These are phyloP conservation scores for Aspergillus pseudoglaucus DNA, from an alignment of 2,329 filamentous ascomycete species.

Conservation along the genomic window DNA sequence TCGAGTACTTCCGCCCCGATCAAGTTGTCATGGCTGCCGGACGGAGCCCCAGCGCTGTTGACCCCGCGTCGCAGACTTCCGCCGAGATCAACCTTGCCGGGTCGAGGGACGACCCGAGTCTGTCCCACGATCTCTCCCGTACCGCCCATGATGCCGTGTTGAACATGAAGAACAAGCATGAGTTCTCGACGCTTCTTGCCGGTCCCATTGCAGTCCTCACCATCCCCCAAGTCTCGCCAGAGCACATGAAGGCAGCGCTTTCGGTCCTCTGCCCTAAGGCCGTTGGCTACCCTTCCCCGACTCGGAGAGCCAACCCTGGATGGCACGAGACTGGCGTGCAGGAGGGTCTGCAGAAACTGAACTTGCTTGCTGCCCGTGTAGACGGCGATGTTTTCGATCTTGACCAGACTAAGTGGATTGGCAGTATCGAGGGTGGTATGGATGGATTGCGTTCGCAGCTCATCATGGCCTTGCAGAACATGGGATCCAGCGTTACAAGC, in stretches of 20 bases:
- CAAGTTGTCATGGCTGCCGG: constrained; percentile 15
- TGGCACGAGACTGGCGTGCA: constrained; percentile 78
- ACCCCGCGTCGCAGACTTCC: constrained; percentile 27
- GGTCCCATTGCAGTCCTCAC: constrained; percentile 75
- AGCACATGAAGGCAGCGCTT: constrained; percentile 74
- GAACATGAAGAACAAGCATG: constrained; percentile 48
- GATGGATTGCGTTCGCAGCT: constrained; percentile 76
- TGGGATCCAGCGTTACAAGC: constrained; percentile 69
- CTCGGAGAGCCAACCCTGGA: constrained; percentile 65
- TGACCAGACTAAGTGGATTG: constrained; percentile 63
- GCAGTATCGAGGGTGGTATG: constrained; percentile 73
- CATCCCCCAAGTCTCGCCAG: constrained; percentile 75
- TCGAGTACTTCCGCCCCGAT: constrained; percentile 70
- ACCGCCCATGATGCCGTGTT: constrained; percentile 47
- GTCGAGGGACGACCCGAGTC: constrained; percentile 31
- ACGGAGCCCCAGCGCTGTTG: constrained; percentile 17
- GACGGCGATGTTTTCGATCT: constrained; percentile 80
- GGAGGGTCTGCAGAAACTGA: constrained; percentile 74
- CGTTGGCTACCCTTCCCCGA: constrained; percentile 70
- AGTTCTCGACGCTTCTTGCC: constrained; percentile 67
- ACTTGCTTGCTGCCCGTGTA: constrained; percentile 78
- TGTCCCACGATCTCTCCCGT: constrained; percentile 56
- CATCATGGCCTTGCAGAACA: constrained; percentile 70
- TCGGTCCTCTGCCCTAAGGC: constrained; percentile 67
- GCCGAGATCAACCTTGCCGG: constrained; percentile 22